phyloP scores from a whole-genome alignment of 768 basidiomycete species.

The Lactarius akahatsu region DNA sequence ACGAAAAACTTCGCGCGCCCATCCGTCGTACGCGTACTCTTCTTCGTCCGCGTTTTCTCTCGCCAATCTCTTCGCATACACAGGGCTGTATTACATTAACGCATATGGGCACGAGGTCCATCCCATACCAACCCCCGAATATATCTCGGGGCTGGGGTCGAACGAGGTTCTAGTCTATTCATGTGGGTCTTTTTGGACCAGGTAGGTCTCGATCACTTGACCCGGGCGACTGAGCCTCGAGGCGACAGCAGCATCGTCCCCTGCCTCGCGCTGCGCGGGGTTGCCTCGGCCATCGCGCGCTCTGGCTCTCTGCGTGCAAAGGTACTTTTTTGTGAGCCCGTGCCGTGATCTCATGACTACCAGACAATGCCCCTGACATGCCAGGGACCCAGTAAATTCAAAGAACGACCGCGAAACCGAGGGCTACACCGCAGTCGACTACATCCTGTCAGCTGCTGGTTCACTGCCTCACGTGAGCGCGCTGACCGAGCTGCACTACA shows the following conservation, averaged over 20 bases:
- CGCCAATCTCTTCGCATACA: not conserved
- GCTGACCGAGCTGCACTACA: conserved; percentile 13
- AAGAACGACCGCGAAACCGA: conserved; percentile 89
- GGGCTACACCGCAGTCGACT: conserved; percentile 80
- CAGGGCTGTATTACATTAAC: conserved; percentile 87
- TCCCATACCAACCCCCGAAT: conserved; percentile 83
- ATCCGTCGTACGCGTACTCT: conserved; percentile 51
- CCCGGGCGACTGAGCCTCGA: not conserved
- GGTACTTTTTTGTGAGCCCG: conserved; percentile 71
- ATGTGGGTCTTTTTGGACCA: conserved; percentile 94
- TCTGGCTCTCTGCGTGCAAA: conserved; percentile 74
- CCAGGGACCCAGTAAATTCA: conserved; percentile 62
- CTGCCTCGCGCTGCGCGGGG: conserved; percentile 80
- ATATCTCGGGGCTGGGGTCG: conserved; percentile 57
- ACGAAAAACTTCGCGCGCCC: conserved; percentile 56
- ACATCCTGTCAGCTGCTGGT: conserved; percentile 58
- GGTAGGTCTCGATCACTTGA: conserved; percentile 41
- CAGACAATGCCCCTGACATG: not conserved
- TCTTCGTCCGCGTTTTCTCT: not conserved
- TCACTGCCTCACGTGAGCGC: conserved; percentile 20
- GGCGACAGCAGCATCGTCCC: conserved; percentile 69
- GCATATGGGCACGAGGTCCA: conserved; percentile 90
- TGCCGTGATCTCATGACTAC: not conserved
- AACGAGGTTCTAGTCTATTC: conserved; percentile 82
- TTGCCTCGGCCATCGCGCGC: conserved; percentile 72